Percentiles rank a stretch among this genome's conserved stretches.
Evolutionary conservation across 1,139 yeast species (phyloP).

Genomic region (Maudiozyma humilis): DNA sequence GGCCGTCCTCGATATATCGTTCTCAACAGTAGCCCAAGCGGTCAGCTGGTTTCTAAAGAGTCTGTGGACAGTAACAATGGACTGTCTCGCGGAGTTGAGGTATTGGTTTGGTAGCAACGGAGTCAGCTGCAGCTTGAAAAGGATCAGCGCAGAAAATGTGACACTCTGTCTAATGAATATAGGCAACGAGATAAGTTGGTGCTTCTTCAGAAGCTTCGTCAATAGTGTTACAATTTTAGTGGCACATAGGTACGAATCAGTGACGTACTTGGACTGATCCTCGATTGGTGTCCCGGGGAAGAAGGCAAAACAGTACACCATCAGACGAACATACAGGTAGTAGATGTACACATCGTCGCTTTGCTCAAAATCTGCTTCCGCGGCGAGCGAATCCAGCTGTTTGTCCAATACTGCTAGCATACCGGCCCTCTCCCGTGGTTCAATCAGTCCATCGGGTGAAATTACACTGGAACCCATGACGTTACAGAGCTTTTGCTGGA

Average conservation of each 20-base stretch:
- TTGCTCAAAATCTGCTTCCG: slow-evolving; percentile 30
- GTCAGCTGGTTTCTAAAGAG: slow-evolving; percentile 77
- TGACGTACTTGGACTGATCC: slow-evolving; percentile 73
- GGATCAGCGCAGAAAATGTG: slow-evolving; percentile 67
- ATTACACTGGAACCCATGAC: slow-evolving; percentile 87
- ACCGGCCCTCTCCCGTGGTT: slow-evolving; percentile 75
- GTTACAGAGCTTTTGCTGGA: slow-evolving; percentile 75
- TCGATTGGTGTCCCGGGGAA: slow-evolving; percentile 85
- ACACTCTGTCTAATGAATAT: slow-evolving; percentile 81
- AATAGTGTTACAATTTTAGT: slow-evolving; percentile 75
- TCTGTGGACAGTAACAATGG: slow-evolving; percentile 87
- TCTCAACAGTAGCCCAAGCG: slow-evolving; percentile 81
- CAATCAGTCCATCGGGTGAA: slow-evolving; percentile 83
- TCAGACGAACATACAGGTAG: slow-evolving; percentile 66
- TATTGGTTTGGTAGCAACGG: slow-evolving; percentile 68
- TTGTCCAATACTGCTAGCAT: slow-evolving; percentile 67
- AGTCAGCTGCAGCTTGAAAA: slow-evolving; percentile 76
- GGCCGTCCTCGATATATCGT: slow-evolving; percentile 87
- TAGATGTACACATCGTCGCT: slow-evolving; percentile 73
- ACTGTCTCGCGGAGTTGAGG: slow-evolving; percentile 83
- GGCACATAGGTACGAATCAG: slow-evolving; percentile 72
- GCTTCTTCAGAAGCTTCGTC: slow-evolving; percentile 58
- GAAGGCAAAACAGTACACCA: slow-evolving; percentile 84
- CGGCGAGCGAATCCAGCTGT: slow-evolving; percentile 64
- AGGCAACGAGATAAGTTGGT: slow-evolving; percentile 74